Evolutionary conservation across 805 yeast genomes (phyloP), one percentile per base, ranked within the genome.

Genomic region (Jamesozyma hellenica): DNA sequence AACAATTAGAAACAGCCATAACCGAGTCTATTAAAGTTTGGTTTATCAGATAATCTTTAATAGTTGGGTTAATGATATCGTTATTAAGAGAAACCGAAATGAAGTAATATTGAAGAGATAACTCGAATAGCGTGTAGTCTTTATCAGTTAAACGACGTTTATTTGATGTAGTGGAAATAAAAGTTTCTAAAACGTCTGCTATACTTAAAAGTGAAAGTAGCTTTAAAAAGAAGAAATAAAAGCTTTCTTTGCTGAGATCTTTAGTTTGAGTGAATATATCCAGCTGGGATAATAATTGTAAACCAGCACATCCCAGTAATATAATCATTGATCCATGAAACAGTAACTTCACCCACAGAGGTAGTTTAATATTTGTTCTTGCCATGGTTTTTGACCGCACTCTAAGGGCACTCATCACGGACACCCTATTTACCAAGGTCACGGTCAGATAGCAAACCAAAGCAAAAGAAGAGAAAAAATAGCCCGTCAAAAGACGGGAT

Each of bases 391-490:
- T 65, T 17, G 70, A 56, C 39, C 78, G 52, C 6, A 75, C 60
- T 0, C 19, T 34, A 2, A 34, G 9, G 13, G 78, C 64, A 2
- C 82, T 77, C 67, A 77, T 75, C 3, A 74, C 71, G 16, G 68
- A 64, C 4, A 79, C 70, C 46, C 84, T 60, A 55, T 79, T 78
- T 44, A 78, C 58, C 3, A 76, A 48, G 4, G 78, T 60, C 1
- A 80, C 82, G 46, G 77, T 73, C 8, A 71, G 51, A 68, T 77
- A 72, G 55, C 82, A 76, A 23, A 66, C 61, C 19, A 68, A 55
- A 2, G 78, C 72, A 50, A 69, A 74, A 0, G 71, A 70, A 11
- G 75, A 67, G 13, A 70, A 54, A 44, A 74, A 65, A 47, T 72
- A 74, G 19, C 66, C 61, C 36, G 16, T n/a, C 6, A 10, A 27